Base-by-base conservation (phyloP, 345 rosid species). In the Eucalyptus rudis region DNA sequence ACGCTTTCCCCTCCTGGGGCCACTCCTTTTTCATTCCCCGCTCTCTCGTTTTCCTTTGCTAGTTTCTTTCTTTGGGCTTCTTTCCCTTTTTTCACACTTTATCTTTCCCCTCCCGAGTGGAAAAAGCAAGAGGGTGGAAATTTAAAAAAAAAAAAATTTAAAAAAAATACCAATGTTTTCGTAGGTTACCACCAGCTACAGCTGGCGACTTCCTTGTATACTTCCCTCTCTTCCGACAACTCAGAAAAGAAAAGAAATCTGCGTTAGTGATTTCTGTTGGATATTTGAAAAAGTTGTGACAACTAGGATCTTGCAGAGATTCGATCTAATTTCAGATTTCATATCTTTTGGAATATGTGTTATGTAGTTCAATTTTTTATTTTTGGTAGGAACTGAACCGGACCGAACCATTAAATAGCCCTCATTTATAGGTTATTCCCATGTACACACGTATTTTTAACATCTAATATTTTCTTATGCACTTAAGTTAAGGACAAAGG, bases 351-450 rank as follows among this genome's bases (percentile, higher is more conserved):
- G 0, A 24, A 56, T 0, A 56, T 56, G 1, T 56, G 27, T 24
- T 4, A 24, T 24, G 6, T 25, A 10, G 12, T 56, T 56, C 0
- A 0, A 1, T 25, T 10, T 24, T 10, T 22, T 1, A 9, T 56
- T 56, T 22, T 1, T 22, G 29, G 0, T 56, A 56, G 29, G 1
- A 10, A 8, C 3, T 0, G 0, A 22, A 52, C 0, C 20, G 0
- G 12, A 24, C 0, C 7, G 0, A 22, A 24, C 3, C 29, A 56
- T 1, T 8, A 24, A 56, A 10, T 24, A 10, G 6, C 13, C 29
- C 12, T 56, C 3, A 3, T 56, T 9, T 24, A 56, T 22, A 56
- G 62, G 44, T 19, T 19, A 33, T 33, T 36, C 20, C 4, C 44
- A 36, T 36, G 14, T 5, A 43, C 45, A 36, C 45, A 19, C 1